These are phyloP conservation scores for Ophiostoma angusticollis DNA, from an alignment of 2,329 filamentous ascomycete species.

Conservation along the genomic window DNA sequence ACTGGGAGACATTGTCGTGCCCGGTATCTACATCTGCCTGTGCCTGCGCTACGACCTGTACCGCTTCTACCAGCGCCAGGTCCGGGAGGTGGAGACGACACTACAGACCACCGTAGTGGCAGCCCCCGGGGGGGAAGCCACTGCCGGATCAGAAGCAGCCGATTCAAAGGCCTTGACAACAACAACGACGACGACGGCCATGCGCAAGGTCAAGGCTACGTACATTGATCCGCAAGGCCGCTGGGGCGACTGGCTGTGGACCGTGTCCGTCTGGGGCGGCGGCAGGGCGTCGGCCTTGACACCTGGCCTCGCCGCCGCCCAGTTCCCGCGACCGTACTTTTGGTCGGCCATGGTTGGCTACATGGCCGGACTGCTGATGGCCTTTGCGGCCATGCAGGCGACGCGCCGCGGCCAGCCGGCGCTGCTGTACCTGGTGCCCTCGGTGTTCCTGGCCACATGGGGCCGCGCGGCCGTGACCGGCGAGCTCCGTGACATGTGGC, in stretches of 20 bases:
- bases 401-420: conserved; percentile 80
- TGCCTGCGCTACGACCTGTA: conserved; percentile 87
- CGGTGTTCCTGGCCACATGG: conserved; percentile 65
- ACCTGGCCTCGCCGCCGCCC: conserved; percentile 26
- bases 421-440: conserved; percentile 81
- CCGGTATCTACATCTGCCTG: conserved; percentile 79
- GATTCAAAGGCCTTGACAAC: conserved; percentile 22
- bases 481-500: conserved; percentile 65
- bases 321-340: conserved; percentile 80
- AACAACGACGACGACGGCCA: conserved; percentile 21
- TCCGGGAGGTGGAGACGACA: conserved; percentile 32
- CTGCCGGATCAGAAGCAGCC: conserved; percentile 17
- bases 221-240: conserved; percentile 51
- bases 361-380: conserved; percentile 60
- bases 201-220: conserved; percentile 35
- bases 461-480: conserved; percentile 55
- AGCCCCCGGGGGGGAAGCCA: too few relatives aligned
- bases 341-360: conserved; percentile 66
- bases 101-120: too few relatives aligned
- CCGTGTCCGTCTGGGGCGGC: conserved; percentile 19
- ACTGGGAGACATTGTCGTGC: conserved; percentile 85
- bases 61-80: conserved; percentile 61
- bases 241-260: conserved; percentile 83
- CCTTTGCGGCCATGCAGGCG: conserved; percentile 62
- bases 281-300: conserved; percentile 16